These are phyloP conservation scores for Phytophthora colocasiae DNA, from an alignment of 352 stramenopile genomes.

Conservation along the genomic window DNA sequence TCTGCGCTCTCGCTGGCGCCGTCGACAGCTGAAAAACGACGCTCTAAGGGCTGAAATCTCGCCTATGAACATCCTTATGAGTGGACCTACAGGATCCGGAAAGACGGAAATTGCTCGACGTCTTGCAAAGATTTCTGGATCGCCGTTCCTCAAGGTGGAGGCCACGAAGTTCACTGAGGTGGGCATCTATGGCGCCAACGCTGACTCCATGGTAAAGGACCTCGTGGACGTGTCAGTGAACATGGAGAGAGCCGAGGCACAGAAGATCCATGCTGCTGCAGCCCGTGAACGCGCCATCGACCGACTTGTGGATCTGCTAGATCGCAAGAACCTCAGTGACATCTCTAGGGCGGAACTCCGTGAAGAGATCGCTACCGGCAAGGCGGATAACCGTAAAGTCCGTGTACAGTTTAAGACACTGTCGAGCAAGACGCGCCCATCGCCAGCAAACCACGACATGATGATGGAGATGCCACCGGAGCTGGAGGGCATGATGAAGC, in stretches of 20 bases:
- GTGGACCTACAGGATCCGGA: conserved; percentile 97
- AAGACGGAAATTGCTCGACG: conserved; percentile 98
- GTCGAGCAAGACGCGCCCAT: conserved; percentile 38
- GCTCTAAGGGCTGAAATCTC: conserved; percentile 89
- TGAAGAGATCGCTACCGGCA: conserved; percentile 66
- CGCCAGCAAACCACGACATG: conserved; percentile 49
- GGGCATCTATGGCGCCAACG: conserved; percentile 98
- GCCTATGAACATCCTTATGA: conserved; percentile 99
- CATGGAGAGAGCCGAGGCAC: conserved; percentile 78
- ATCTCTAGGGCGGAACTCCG: conserved; percentile 53
- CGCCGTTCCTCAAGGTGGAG: conserved; percentile 98
- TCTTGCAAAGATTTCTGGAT: conserved; percentile 97
- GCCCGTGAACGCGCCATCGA: conserved; percentile 92
- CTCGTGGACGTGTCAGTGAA: conserved; percentile 96
- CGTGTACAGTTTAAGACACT: conserved; percentile 61
- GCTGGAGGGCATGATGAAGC: conserved; percentile 85
- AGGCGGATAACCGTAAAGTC: conserved; percentile 61
- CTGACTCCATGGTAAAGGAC: conserved; percentile 99
- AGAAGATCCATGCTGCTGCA: conserved; percentile 89
- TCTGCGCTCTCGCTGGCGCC: conserved; percentile 98
- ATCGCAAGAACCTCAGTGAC: conserved; percentile 54
- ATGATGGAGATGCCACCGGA: conserved; percentile 89
- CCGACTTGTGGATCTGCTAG: conserved; percentile 82
- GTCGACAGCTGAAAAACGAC: conserved; percentile 93
- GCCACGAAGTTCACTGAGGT: conserved; percentile 99